Evolutionary conservation across 768 basidiomycete species (phyloP).

Genomic region (Podaxis sp.): DNA sequence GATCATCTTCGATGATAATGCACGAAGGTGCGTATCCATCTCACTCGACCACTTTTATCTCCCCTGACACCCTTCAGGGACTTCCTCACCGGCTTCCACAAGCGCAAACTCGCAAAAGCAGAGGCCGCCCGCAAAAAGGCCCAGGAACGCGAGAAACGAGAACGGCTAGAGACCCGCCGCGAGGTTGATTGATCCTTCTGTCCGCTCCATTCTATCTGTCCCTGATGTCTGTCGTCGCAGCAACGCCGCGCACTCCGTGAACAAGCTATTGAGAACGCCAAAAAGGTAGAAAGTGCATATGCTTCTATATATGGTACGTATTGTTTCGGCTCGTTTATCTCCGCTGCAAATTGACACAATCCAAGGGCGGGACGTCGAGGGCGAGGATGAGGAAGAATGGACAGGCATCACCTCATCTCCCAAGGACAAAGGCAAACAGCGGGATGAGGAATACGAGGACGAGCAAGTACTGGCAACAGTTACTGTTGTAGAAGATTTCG

Average conservation of each 20-base stretch:
- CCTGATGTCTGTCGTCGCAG: slow-evolving; percentile 36
- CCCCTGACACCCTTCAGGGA: slow-evolving; percentile 49
- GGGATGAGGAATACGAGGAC: slow-evolving; percentile 74
- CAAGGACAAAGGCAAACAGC: slow-evolving; percentile 32
- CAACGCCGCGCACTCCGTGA: slow-evolving; percentile 76
- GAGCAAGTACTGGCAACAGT: slow-evolving; percentile 87
- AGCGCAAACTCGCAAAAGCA: slow-evolving; percentile 82
- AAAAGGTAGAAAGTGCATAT: slow-evolving; percentile 73
- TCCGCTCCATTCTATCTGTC: slow-evolving; percentile 16
- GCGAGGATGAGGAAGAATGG: slow-evolving; percentile 47
- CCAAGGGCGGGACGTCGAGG: slow-evolving; percentile 18
- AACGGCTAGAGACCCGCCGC: slow-evolving; percentile 68
- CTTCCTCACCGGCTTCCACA: slow-evolving; percentile 91
- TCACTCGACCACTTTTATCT: slow-evolving; percentile 3
- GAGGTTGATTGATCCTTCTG: slow-evolving; percentile 51
- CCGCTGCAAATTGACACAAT: slow-evolving; percentile 15
- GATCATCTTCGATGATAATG: slow-evolving; percentile 84
- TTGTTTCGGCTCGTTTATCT: background rate
- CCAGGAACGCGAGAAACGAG: slow-evolving; percentile 72
- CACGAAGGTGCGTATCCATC: slow-evolving; percentile 55
- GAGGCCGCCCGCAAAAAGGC: slow-evolving; percentile 76
- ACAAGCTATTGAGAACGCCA: slow-evolving; percentile 75
- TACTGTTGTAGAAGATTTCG: slow-evolving; percentile 90
- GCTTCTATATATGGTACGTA: slow-evolving; percentile 46
- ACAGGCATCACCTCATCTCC: slow-evolving; percentile 35